Evolutionary conservation across 2,329 filamentous ascomycete species (phyloP).

Genomic region (Botrytis byssoidea): DNA sequence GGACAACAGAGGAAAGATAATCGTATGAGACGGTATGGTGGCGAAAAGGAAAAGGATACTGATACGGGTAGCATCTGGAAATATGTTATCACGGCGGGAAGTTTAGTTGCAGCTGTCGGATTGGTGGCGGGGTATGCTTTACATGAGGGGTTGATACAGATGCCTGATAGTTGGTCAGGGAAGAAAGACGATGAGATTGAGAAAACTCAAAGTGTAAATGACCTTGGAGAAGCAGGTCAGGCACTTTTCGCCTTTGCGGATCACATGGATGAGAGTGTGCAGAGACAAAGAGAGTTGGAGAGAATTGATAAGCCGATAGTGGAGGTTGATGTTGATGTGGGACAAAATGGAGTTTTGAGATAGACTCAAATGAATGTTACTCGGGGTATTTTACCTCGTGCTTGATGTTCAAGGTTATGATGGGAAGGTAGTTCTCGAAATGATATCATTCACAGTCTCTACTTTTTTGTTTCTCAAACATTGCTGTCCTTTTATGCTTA

Average conservation of each 20-base stretch:
- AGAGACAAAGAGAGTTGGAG: conserved; percentile 25
- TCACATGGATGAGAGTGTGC: conserved; percentile 26
- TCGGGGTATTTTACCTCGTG: neutral
- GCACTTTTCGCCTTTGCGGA: conserved; percentile 32
- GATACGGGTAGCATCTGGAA: conserved; percentile 28
- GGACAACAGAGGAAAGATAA: conserved; percentile 34
- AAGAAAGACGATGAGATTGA: conserved; percentile 16
- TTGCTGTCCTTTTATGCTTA: neutral
- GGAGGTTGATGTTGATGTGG: conserved; percentile 30
- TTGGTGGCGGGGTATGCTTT: conserved; percentile 38
- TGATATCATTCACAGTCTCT: neutral
- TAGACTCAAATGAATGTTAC: neutral
- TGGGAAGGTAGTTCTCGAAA: neutral
- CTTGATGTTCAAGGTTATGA: neutral
- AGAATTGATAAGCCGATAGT: conserved; percentile 25
- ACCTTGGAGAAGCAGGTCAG: conserved; percentile 36
- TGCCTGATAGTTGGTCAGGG: conserved; percentile 19
- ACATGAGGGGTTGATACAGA: conserved; percentile 38
- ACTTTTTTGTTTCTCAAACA: neutral
- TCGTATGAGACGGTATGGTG: conserved; percentile 31
- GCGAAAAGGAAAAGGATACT: conserved; percentile 29
- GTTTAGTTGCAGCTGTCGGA: conserved; percentile 35
- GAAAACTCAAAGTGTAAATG: conserved; percentile 25
- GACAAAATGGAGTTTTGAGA: neutral
- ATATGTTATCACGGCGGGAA: conserved; percentile 30